These are phyloP conservation scores for Remersonia thermophila DNA, from an alignment of 2,329 filamentous ascomycete genomes.

Conservation along the genomic window DNA sequence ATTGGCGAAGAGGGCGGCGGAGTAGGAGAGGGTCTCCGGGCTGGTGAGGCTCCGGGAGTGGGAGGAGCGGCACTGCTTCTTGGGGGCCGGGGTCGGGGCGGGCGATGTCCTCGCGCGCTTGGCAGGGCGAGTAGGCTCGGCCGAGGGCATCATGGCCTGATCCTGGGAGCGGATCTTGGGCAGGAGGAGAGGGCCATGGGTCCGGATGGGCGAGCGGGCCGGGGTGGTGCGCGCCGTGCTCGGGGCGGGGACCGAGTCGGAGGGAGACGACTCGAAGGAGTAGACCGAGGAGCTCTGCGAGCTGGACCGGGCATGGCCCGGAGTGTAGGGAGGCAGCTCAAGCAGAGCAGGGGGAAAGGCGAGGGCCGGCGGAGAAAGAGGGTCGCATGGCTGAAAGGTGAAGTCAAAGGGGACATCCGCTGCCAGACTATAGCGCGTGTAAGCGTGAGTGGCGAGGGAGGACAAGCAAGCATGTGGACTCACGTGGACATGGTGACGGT, in stretches of 20 bases:
- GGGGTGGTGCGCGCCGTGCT: conserved; percentile 58
- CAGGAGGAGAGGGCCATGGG: conserved; percentile 67
- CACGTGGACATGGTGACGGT: conserved; percentile 32
- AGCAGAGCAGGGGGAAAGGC: conserved; percentile 45
- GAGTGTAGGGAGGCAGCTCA: conserved; percentile 37
- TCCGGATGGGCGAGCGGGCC: conserved; percentile 55
- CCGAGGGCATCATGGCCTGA: conserved; percentile 54
- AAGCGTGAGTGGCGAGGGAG: conserved; percentile 7
- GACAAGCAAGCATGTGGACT: conserved; percentile 16
- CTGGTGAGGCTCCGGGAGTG: conserved; percentile 50
- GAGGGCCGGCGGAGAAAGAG: conserved; percentile 38
- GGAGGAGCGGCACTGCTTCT: conserved; percentile 28
- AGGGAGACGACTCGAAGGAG: conserved; percentile 52
- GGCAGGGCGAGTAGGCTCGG: conserved; percentile 37
- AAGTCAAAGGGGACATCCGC: conserved; percentile 51
- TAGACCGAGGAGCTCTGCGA: conserved; percentile 54
- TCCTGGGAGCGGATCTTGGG: conserved; percentile 82
- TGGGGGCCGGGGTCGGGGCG: conserved; percentile 23
- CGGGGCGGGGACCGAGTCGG: conserved; percentile 45
- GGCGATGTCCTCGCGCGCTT: conserved; percentile 48
- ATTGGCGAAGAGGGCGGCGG: conserved; percentile 28
- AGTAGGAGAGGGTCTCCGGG: conserved; percentile 41
- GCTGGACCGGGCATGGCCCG: conserved; percentile 47
- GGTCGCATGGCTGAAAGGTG: conserved; percentile 41
- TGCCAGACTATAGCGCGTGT: conserved; percentile 39